A percentile compares a stretch with the other conserved stretches of the same genome.
Conservation (phyloP, 768 basidiomycete genomes). For the Lentinula aciculospora region DNA sequence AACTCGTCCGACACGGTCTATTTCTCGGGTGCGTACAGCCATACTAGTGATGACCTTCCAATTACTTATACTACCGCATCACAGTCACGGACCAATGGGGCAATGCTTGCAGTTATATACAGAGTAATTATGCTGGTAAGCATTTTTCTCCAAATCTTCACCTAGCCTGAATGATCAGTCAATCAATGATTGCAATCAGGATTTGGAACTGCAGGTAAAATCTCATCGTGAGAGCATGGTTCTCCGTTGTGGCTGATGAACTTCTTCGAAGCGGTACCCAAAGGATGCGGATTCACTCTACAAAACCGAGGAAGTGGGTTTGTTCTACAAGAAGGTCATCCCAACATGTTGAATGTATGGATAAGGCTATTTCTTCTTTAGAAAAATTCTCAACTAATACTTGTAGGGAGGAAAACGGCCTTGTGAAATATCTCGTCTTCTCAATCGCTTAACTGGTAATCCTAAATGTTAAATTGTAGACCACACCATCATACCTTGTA, state of each 20-base stretch:
- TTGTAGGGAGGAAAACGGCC: constrained; percentile 72
- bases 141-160: neutral
- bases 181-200: constrained; percentile 32
- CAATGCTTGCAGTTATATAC: constrained; percentile 85
- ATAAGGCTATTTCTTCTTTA: neutral
- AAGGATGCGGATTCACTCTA: constrained; percentile 93
- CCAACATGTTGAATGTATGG: constrained; percentile 72
- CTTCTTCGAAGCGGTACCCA: constrained; percentile 66
- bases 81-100: constrained; percentile 82
- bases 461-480: constrained; percentile 19
- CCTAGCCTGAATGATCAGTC: neutral
- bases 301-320: constrained; percentile 94
- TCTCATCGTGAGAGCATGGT: constrained; percentile 10
- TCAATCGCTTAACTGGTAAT: constrained; percentile 26
- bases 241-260: neutral
- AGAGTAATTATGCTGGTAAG: constrained; percentile 79
- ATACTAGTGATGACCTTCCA: neutral
- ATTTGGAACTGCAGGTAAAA: constrained; percentile 81
- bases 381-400: too few relatives aligned
- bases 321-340: constrained; percentile 71
- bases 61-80: neutral
- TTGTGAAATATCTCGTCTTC: constrained; percentile 14
- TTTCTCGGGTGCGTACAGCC: constrained; percentile 59
- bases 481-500: constrained; percentile 92
- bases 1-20: constrained; percentile 93